A percentile compares a stretch with the other conserved stretches of the same genome.
Evolutionary conservation across 2,329 filamentous ascomycete genomes (phyloP).

Genomic region (Microcera coccophila): DNA sequence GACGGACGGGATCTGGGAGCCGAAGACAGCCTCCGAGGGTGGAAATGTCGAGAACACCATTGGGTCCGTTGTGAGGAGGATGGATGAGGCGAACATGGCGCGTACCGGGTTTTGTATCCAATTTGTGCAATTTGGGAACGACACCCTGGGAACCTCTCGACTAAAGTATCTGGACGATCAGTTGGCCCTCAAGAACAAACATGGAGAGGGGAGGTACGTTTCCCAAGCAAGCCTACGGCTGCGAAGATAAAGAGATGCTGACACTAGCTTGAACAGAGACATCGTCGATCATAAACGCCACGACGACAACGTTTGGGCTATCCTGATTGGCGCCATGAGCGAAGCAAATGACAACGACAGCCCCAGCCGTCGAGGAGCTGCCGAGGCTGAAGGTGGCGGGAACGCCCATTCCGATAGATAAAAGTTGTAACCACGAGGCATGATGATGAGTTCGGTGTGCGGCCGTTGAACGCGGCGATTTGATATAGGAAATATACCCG

Average conservation of each 20-base stretch:
- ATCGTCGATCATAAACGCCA: constrained; percentile 14
- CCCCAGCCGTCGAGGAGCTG: too few species aligned
- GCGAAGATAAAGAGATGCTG: neutral
- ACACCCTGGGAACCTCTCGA: constrained; percentile 2
- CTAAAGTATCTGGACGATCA: constrained; percentile 10
- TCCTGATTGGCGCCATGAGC: constrained; percentile 7
- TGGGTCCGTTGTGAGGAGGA: neutral
- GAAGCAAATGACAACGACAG: constrained; percentile 1
- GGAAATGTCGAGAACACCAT: constrained; percentile 3
- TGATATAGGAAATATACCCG: too few species aligned
- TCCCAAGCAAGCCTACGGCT: neutral
- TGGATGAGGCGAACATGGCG: neutral
- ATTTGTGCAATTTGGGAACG: constrained; percentile 13
- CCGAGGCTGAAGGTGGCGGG: too few species aligned
- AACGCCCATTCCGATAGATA: too few species aligned
- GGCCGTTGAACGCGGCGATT: too few species aligned
- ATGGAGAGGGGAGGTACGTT: neutral
- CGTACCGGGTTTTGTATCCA: constrained; percentile 9
- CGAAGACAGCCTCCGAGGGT: rapidly evolving
- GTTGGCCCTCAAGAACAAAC: neutral
- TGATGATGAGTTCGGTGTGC: too few species aligned
- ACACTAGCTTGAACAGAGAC: constrained; percentile 1
- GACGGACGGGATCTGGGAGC: constrained; percentile 11
- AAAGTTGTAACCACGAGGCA: too few species aligned
- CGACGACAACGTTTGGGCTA: constrained; percentile 5